These are phyloP conservation scores for Globisporangium barbulae DNA, from an alignment of 352 stramenopile species.

Conservation along the genomic window DNA sequence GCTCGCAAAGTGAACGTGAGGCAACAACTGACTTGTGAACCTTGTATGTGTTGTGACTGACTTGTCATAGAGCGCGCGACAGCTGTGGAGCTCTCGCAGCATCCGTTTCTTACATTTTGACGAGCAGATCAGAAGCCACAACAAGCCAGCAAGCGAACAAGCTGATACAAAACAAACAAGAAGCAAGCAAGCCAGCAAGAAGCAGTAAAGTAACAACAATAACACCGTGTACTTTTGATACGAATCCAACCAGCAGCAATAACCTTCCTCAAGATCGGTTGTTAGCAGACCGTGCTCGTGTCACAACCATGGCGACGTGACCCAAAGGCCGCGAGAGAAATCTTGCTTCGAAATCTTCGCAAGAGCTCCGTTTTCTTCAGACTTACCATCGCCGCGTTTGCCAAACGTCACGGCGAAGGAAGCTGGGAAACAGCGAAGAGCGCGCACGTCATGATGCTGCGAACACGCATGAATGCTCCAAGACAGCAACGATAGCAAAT, in stretches of 20 bases:
- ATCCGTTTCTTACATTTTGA: conserved; percentile 47
- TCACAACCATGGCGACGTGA: no score
- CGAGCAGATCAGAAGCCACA: neutral
- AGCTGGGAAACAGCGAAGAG: no score
- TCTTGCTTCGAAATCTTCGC: no score
- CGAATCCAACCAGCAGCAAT: neutral
- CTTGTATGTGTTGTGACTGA: neutral
- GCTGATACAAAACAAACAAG: neutral
- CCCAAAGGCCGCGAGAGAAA: no score
- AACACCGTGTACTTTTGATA: neutral
- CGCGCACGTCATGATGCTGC: no score
- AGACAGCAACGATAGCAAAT: no score
- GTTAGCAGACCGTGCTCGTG: no score
- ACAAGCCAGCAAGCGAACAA: neutral
- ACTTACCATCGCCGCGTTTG: no score
- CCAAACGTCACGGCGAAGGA: no score
- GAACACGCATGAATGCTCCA: no score
- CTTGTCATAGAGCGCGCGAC: conserved; percentile 49
- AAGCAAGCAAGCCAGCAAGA: neutral
- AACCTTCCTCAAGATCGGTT: neutral
- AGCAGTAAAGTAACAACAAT: neutral
- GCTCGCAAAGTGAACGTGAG: neutral
- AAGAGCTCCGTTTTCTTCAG: no score
- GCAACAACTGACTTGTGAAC: neutral
- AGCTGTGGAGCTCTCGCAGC: conserved; percentile 50